Percentiles rank a stretch among this genome's conserved stretches.
phyloP scores from a whole-genome alignment of 768 basidiomycete species.

The Pulveroboletus ravenelii region DNA sequence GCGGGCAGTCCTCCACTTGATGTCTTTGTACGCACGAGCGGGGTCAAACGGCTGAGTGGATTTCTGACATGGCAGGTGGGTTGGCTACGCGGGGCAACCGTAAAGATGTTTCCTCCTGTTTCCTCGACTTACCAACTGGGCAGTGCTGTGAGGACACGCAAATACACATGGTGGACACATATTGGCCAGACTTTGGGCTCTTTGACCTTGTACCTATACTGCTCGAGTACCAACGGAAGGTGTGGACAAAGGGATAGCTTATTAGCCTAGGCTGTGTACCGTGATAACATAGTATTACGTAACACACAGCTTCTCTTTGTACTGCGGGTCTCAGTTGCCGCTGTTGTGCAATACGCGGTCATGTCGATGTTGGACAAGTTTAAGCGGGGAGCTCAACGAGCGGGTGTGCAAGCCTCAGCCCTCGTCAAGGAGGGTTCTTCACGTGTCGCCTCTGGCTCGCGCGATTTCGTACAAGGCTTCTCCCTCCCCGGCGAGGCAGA shows the following conservation, averaged over 20 bases:
- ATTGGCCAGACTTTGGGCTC: slow-evolving; percentile 93
- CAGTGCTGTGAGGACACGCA: slow-evolving; percentile 83
- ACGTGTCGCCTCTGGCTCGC: slow-evolving; percentile 69
- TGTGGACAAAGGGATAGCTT: slow-evolving; percentile 38
- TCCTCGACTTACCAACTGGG: neutral
- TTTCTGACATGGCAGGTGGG: slow-evolving; percentile 94
- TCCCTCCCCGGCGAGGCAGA: slow-evolving; percentile 88
- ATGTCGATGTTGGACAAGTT: slow-evolving; percentile 79
- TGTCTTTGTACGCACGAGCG: slow-evolving; percentile 86
- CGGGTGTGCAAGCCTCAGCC: slow-evolving; percentile 73
- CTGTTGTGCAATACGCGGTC: slow-evolving; percentile 1
- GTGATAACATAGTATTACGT: neutral
- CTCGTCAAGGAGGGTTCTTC: slow-evolving; percentile 63
- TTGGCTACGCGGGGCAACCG: neutral
- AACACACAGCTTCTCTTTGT: neutral
- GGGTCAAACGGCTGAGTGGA: slow-evolving; percentile 61
- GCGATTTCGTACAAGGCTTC: slow-evolving; percentile 80
- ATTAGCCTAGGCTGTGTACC: neutral
- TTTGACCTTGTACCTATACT: slow-evolving; percentile 84
- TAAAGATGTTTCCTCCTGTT: no score
- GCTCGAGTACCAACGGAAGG: slow-evolving; percentile 80
- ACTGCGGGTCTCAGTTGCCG: neutral
- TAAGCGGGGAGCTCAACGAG: slow-evolving; percentile 73
- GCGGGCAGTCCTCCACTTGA: slow-evolving; percentile 78
- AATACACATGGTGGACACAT: slow-evolving; percentile 76